phyloP scores from a whole-genome alignment of 2,329 filamentous ascomycete genomes.

The Pseudogymnoascus sp. region DNA sequence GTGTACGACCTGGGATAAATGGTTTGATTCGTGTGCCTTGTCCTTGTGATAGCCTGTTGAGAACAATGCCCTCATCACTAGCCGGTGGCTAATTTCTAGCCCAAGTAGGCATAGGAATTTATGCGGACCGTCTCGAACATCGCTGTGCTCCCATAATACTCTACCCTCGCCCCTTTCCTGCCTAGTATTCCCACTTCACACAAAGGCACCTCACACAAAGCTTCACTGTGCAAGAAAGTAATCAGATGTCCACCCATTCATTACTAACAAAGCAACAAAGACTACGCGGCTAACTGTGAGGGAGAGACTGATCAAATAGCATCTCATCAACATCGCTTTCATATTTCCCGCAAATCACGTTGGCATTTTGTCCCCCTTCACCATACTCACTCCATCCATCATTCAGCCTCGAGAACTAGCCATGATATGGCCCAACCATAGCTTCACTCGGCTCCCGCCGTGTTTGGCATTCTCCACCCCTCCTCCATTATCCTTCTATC shows the following conservation, averaged over 20 bases:
- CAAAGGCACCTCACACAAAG: not conserved
- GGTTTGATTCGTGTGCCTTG: not conserved
- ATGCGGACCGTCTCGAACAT: not conserved
- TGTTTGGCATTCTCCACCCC: not conserved
- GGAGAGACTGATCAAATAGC: not conserved
- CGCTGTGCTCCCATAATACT: not conserved
- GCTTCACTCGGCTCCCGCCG: not conserved
- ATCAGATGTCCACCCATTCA: conserved; percentile 9
- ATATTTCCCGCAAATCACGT: not conserved
- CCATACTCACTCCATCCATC: not conserved
- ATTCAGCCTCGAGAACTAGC: not conserved
- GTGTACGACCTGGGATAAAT: not conserved
- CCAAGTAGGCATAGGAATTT: not conserved
- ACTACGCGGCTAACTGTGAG: conserved; percentile 6
- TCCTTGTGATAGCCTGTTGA: not conserved
- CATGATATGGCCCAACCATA: not conserved
- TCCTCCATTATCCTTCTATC: not conserved
- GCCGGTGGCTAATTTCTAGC: not conserved
- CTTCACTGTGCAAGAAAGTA: not conserved
- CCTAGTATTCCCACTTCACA: not conserved
- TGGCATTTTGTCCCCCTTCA: not conserved
- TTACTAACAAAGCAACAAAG: conserved; percentile 8
- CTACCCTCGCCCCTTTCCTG: not conserved
- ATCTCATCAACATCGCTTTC: conserved; percentile 4
- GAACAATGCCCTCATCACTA: not conserved